Conservation (phyloP, 768 basidiomycete species). For the Candolleomyces eurysporus region DNA sequence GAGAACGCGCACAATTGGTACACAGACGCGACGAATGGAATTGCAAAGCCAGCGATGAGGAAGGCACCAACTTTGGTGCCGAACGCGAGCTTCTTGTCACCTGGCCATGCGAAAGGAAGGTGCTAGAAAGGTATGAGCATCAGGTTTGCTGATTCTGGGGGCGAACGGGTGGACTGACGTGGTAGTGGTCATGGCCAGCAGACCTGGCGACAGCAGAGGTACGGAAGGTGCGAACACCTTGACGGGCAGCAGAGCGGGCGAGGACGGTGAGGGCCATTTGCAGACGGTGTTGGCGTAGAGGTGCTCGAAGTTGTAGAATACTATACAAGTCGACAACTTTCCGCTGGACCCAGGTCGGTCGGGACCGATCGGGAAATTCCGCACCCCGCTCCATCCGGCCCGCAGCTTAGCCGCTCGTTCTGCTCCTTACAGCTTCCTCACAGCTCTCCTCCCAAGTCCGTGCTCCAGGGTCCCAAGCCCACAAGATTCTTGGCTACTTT, state of each 20-base stretch:
- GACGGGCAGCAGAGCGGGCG: conserved; percentile 40
- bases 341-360: background rate
- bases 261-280: conserved; percentile 41
- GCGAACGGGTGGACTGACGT: conserved; percentile 38
- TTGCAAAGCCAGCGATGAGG: conserved; percentile 56
- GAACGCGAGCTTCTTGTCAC: conserved; percentile 48
- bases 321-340: no score
- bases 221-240: conserved; percentile 36
- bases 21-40: conserved; percentile 62
- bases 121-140: conserved; percentile 34
- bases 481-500: no score
- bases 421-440: no score
- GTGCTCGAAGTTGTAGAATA: no score
- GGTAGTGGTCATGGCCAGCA: conserved; percentile 54
- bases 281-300: background rate
- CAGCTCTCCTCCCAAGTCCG: no score
- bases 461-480: no score
- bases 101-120: conserved; percentile 54
- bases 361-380: background rate
- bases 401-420: no score
- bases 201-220: conserved; percentile 38
- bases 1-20: conserved; percentile 60
- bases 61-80: conserved; percentile 46
- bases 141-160: no score
- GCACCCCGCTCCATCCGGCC: no score